phyloP scores from a whole-genome alignment of 169 alveolate species.

The Miamiensis avidus region DNA sequence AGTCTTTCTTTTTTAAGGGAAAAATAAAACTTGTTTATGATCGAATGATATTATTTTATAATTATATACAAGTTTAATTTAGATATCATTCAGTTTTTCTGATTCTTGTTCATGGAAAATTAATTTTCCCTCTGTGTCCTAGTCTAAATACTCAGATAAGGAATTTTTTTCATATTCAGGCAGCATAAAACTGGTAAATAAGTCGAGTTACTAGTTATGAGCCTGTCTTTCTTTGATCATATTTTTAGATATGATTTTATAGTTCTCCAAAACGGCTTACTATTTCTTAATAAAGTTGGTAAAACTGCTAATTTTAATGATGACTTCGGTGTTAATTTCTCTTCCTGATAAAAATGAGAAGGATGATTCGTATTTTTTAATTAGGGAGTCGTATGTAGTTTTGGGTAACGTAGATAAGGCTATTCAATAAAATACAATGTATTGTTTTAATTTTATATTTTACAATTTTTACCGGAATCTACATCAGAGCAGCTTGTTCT shows the following conservation, averaged over 20 bases:
- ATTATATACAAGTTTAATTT: neutral
- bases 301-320: slow-evolving; percentile 32
- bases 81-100: neutral
- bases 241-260: slow-evolving; percentile 1
- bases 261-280: slow-evolving; percentile 14
- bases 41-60: neutral
- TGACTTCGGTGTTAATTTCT: slow-evolving; percentile 33
- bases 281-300: slow-evolving; percentile 15
- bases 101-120: slow-evolving; percentile 9
- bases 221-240: slow-evolving; percentile 24
- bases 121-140: slow-evolving; percentile 27
- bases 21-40: neutral
- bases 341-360: slow-evolving; percentile 35
- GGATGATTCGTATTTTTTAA: slow-evolving; percentile 19
- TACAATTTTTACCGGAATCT: neutral
- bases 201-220: slow-evolving; percentile 12
- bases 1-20: neutral
- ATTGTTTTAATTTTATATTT: neutral
- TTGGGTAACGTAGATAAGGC: slow-evolving; percentile 39
- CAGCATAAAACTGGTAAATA: slow-evolving; percentile 16
- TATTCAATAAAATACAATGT: neutral
- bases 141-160: slow-evolving; percentile 33
- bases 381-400: slow-evolving; percentile 15
- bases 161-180: slow-evolving; percentile 52
- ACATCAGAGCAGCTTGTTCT: slow-evolving; percentile 25